Percentiles rank a stretch among this genome's conserved stretches.
Conservation (phyloP, 352 stramenopile genomes). For the Phytophthora palmivora region DNA sequence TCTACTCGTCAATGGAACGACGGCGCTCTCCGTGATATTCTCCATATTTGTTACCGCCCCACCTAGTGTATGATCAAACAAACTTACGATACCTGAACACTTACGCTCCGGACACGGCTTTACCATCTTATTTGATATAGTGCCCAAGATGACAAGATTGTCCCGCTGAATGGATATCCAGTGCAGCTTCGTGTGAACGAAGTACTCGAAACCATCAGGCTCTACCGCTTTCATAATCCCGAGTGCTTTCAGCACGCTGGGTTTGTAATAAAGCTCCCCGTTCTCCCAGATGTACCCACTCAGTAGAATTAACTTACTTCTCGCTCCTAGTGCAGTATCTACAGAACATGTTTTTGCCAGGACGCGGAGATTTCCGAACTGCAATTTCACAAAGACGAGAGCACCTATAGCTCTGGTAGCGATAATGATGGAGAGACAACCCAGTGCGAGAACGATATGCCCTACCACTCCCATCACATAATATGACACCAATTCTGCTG, state of each 20-base stretch:
- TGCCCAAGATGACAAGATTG: constrained; percentile 23
- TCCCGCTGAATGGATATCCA: constrained; percentile 16
- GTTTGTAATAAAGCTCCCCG: constrained; percentile 26
- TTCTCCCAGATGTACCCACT: constrained; percentile 27
- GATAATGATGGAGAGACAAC: constrained; percentile 25
- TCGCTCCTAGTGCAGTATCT: constrained; percentile 18
- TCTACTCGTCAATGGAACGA: background rate
- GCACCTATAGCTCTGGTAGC: constrained; percentile 11
- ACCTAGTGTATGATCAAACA: constrained; percentile 25
- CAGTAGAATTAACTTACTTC: constrained; percentile 34
- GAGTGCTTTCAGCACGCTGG: constrained; percentile 28
- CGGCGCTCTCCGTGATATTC: background rate
- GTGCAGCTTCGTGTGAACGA: constrained; percentile 22
- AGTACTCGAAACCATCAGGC: constrained; percentile 12
- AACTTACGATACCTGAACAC: constrained; percentile 13
- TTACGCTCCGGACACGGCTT: constrained; percentile 3
- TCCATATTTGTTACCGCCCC: background rate
- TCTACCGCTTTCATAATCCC: constrained; percentile 26
- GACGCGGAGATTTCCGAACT: constrained; percentile 18
- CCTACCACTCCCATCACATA: constrained; percentile 31
- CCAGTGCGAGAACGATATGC: constrained; percentile 27
- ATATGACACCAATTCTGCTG: constrained; percentile 16
- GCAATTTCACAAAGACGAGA: constrained; percentile 7
- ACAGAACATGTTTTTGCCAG: constrained; percentile 26
- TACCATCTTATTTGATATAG: constrained; percentile 10